Evolutionary conservation across 805 yeast species (phyloP).

Genomic region (Cyberlindnera euphorbiiphila): DNA sequence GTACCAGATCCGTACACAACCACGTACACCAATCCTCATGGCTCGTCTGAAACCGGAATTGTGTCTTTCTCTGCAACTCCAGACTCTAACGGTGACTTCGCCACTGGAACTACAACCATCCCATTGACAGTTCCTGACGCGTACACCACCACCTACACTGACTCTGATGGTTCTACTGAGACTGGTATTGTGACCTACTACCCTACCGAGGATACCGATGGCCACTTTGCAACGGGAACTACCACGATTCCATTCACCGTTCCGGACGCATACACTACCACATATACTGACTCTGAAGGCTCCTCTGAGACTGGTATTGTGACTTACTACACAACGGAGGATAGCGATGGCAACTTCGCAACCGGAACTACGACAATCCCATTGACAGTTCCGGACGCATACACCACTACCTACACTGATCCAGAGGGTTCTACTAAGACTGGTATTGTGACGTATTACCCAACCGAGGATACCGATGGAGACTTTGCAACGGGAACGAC

Average conservation of each 20-base stretch:
- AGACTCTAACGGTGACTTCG: constrained; percentile 2
- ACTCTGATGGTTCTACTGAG: constrained; percentile 7
- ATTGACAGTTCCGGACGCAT: background rate
- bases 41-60: constrained; percentile 7
- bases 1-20: constrained; percentile 6
- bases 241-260: no score
- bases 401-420: background rate
- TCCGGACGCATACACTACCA: no score
- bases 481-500: background rate
- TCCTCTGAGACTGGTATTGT: constrained; percentile 6
- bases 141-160: constrained; percentile 13
- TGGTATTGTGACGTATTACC: no score
- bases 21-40: constrained; percentile 10
- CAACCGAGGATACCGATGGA: background rate
- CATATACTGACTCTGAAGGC: constrained; percentile 10
- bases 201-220: constrained; percentile 11
- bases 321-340: constrained; percentile 8
- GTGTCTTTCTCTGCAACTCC: constrained; percentile 10
- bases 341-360: constrained; percentile 2
- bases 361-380: constrained; percentile 11
- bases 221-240: constrained; percentile 2
- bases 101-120: constrained; percentile 4
- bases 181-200: constrained; percentile 10
- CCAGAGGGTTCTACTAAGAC: background rate
- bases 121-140: constrained; percentile 10